Percentiles rank a stretch among this genome's conserved stretches.
Conservation (phyloP, 2,329 filamentous ascomycete genomes). For the Alternaria panax region DNA sequence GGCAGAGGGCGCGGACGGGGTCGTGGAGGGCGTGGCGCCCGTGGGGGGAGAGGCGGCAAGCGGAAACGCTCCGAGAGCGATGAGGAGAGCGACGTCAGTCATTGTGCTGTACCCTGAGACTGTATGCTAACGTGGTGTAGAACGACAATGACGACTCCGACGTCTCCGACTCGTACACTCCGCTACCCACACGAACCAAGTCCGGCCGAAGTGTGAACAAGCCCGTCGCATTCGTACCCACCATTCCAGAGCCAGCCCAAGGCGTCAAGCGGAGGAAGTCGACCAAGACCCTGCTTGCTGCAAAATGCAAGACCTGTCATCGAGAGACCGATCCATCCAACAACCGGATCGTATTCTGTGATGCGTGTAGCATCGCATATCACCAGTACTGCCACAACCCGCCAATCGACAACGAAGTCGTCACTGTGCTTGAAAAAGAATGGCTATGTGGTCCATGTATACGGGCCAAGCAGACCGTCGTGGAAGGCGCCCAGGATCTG, state of each 20-base stretch:
- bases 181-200: slow-evolving; percentile 72
- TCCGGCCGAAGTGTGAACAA: slow-evolving; percentile 76
- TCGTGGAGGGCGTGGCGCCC: slow-evolving; percentile 43
- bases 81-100: slow-evolving; percentile 46
- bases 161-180: slow-evolving; percentile 57
- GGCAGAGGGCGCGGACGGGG: slow-evolving; percentile 48
- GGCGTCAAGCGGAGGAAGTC: slow-evolving; percentile 66
- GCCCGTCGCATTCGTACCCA: slow-evolving; percentile 68
- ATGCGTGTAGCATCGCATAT: slow-evolving; percentile 80
- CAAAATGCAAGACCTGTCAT: slow-evolving; percentile 75
- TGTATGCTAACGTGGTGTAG: slow-evolving; percentile 30
- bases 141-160: slow-evolving; percentile 48
- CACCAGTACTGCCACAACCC: slow-evolving; percentile 85
- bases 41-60: slow-evolving; percentile 49
- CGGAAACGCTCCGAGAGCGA: slow-evolving; percentile 50
- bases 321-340: slow-evolving; percentile 73
- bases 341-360: slow-evolving; percentile 87
- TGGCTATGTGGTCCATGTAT: slow-evolving; percentile 75
- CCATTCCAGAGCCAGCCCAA: slow-evolving; percentile 58
- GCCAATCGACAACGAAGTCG: slow-evolving; percentile 72
- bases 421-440: slow-evolving; percentile 69
- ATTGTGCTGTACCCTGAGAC: slow-evolving; percentile 1
- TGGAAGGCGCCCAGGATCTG: slow-evolving; percentile 48
- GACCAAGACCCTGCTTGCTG: slow-evolving; percentile 57
- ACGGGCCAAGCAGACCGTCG: slow-evolving; percentile 39